Percentiles rank a stretch among this genome's conserved stretches.
These are phyloP conservation scores for Albatrellus sp. DNA, from an alignment of 1,284 basidiomycete species.

Conservation along the genomic window DNA sequence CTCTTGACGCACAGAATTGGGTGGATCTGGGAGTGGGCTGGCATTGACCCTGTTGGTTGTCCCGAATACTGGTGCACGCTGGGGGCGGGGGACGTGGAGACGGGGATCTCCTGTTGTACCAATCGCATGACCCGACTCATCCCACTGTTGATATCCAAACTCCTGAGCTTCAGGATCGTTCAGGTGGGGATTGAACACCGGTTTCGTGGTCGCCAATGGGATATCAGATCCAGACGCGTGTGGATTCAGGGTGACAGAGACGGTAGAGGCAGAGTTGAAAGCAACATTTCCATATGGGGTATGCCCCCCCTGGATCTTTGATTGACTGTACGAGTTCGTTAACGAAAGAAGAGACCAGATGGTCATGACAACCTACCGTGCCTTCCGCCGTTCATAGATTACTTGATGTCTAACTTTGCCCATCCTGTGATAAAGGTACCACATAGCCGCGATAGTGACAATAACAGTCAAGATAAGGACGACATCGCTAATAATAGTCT, in stretches of 20 bases:
- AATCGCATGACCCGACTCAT: slow-evolving; percentile 8
- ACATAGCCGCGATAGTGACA: slow-evolving; percentile 70
- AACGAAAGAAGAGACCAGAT: background rate
- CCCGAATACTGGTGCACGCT: slow-evolving; percentile 1
- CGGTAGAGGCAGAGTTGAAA: slow-evolving; percentile 2
- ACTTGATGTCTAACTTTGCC: slow-evolving; percentile 62
- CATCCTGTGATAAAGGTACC: slow-evolving; percentile 75
- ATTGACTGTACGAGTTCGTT: slow-evolving; percentile 4
- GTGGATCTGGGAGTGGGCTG: slow-evolving; percentile 3
- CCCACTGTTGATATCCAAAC: slow-evolving; percentile 10
- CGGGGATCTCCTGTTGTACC: slow-evolving; percentile 11
- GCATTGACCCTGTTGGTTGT: background rate
- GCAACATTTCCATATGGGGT: slow-evolving; percentile 4
- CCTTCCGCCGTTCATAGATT: slow-evolving; percentile 52
- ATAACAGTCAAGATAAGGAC: slow-evolving; percentile 54
- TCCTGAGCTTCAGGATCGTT: slow-evolving; percentile 5
- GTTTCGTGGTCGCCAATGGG: slow-evolving; percentile 2
- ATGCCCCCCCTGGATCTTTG: slow-evolving; percentile 5
- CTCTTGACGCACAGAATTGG: slow-evolving; percentile 1
- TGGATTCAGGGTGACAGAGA: slow-evolving; percentile 5
- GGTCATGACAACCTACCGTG: slow-evolving; percentile 6
- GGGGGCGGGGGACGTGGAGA: slow-evolving; percentile 8
- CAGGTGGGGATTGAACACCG: background rate
- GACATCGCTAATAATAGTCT: slow-evolving; percentile 9
- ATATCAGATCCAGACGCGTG: slow-evolving; percentile 10